Evolutionary conservation across 164 flowering plant species (phyloP), one percentile per base, ranked within the genome.

Genomic region (Vitis rotundifolia): DNA sequence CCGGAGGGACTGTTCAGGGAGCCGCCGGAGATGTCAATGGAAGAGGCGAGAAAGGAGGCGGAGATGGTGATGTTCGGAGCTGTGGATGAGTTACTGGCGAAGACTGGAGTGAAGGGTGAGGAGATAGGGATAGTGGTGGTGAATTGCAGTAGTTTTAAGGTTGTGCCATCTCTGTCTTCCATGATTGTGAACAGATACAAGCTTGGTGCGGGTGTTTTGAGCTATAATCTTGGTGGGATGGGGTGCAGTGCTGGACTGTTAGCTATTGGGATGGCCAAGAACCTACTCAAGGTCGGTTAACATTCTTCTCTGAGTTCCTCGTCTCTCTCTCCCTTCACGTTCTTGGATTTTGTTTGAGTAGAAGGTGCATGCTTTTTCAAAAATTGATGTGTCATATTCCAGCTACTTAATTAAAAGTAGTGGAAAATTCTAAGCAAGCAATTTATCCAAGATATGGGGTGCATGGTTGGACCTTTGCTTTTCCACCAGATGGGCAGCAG

Each of bases 141-240:
- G 66, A 81, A 81, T 55, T 81, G 82, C 28, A 78, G 74, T 14
- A 29, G 71, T 11, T 81, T 78, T 51, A 59, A 61, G 49, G 72
- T 68, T 0, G 70, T 71, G 11, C 82, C 84, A 3, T 81, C 78
- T 18, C 72, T 78, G 1, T 57, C 80, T 0, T 62, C 74, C 66
- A 69, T 74, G 79, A 74, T 81, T 3, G 80, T 81, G 14, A 78
- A 81, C 55, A 70, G 56, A 19, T 78, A 78, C 59, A 74, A 76
- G 73, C 74, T 81, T 1, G 65, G 70, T 56, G 74, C 68, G 2
- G 61, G 67, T 58, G 59, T 78, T 29, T 0, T 47, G 55, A 74
- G 68, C 64, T 81, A 76, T 22, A 74, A 74, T 59, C 76, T 81
- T 66, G 52, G 64, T 26, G 84, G 84, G 8, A 81, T 81, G 84